Percentiles rank a stretch among this genome's conserved stretches.
phyloP scores from a whole-genome alignment of 805 yeast species.

The Candida suzukii region DNA sequence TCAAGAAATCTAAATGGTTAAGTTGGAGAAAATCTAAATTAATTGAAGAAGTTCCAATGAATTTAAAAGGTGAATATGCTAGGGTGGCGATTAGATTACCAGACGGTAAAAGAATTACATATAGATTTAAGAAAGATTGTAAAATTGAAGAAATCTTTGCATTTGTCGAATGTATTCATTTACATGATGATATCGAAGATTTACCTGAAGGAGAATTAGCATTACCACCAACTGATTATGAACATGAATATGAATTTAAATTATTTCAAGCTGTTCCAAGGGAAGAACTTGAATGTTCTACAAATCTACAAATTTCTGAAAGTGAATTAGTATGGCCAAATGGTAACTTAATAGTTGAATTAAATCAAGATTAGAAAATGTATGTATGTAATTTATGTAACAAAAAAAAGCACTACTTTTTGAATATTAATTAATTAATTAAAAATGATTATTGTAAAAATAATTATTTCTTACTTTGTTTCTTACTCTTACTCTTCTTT shows the following conservation, averaged over 20 bases:
- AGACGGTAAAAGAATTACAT: conserved; percentile 51
- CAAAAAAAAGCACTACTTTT: too few relatives aligned
- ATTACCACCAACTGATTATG: conserved; percentile 26
- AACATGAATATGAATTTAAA: conserved; percentile 41
- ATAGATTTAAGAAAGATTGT: conserved; percentile 38
- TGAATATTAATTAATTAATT: background rate
- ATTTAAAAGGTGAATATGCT: conserved; percentile 30
- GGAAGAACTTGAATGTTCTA: conserved; percentile 28
- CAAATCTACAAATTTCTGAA: conserved; percentile 28
- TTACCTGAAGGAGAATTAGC: conserved; percentile 8
- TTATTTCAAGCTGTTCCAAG: conserved; percentile 56
- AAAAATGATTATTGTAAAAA: background rate
- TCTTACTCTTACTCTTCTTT: conserved; percentile 41
- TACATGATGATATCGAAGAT: conserved; percentile 15
- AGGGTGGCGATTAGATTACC: conserved; percentile 65
- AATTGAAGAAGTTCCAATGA: conserved; percentile 9
- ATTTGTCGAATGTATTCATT: conserved; percentile 47
- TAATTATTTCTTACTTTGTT: background rate
- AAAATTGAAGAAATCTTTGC: conserved; percentile 63
- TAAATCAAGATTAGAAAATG: background rate
- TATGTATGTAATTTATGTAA: background rate
- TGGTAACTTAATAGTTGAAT: conserved; percentile 42
- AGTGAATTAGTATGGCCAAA: conserved; percentile 50
- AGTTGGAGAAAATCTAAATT: conserved; percentile 34
- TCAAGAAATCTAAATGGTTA: conserved; percentile 33